These are phyloP conservation scores for Keithomyces neogunnii DNA, from an alignment of 2,329 filamentous ascomycete species.

Conservation along the genomic window DNA sequence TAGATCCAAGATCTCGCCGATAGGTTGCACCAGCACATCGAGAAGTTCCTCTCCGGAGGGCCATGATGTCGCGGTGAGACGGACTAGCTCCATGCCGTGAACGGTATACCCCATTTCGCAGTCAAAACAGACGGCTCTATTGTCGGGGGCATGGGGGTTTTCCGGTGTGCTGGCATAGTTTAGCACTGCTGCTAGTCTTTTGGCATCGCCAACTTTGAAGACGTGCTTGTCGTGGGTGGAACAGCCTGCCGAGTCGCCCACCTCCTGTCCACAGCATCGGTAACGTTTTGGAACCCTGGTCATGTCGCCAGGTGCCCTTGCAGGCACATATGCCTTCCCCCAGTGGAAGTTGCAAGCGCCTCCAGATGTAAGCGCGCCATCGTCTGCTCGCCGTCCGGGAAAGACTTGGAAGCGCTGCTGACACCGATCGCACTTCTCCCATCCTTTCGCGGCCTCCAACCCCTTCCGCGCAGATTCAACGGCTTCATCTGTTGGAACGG, in stretches of 20 bases:
- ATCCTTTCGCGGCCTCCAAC: conserved; percentile 60
- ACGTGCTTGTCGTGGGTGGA: conserved; percentile 66
- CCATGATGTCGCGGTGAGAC: conserved; percentile 84
- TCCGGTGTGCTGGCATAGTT: conserved; percentile 74
- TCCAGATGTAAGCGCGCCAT: conserved; percentile 66
- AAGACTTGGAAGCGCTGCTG: conserved; percentile 83
- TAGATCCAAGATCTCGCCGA: conserved; percentile 78
- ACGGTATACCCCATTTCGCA: conserved; percentile 98
- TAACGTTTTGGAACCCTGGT: conserved; percentile 54
- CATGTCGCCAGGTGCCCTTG: conserved; percentile 46
- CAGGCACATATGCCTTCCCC: conserved; percentile 57
- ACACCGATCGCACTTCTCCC: conserved; percentile 86
- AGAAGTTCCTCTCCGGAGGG: conserved; percentile 66
- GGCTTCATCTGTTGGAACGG: conserved; percentile 55
- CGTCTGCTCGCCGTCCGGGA: conserved; percentile 69
- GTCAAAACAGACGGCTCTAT: conserved; percentile 74
- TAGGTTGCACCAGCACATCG: conserved; percentile 76
- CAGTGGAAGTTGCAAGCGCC: conserved; percentile 77
- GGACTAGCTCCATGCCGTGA: conserved; percentile 78
- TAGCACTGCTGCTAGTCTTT: conserved; percentile 66
- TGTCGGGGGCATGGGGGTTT: conserved; percentile 42
- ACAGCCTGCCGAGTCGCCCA: conserved; percentile 71
- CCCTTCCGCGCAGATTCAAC: conserved; percentile 59
- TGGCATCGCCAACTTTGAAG: conserved; percentile 72
- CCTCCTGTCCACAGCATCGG: conserved; percentile 67